phyloP scores from a whole-genome alignment of 495 filamentous ascomycete genomes.

The Trichoderma virens region DNA sequence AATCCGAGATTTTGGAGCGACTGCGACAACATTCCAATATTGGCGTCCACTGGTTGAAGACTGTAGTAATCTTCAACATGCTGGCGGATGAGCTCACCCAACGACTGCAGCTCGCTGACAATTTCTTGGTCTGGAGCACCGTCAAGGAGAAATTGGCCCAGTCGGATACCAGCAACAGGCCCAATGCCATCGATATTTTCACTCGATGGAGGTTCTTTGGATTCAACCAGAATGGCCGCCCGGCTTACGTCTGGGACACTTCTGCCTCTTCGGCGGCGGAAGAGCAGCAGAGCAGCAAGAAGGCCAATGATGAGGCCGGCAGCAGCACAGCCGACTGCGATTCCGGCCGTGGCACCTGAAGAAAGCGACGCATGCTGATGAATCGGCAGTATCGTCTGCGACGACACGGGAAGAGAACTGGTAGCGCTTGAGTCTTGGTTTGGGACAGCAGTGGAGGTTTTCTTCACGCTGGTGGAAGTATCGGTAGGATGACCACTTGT shows the following conservation, averaged over 20 bases:
- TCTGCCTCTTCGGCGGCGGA: slow-evolving; percentile 2
- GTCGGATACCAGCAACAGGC: slow-evolving; percentile 8
- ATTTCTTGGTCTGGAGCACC: slow-evolving; percentile 24
- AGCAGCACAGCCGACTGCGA: slow-evolving; percentile 22
- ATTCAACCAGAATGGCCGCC: slow-evolving; percentile 5
- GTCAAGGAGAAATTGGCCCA: slow-evolving; percentile 25
- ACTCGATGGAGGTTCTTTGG: slow-evolving; percentile 4
- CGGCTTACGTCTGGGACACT: background rate
- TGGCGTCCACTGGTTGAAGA: slow-evolving; percentile 18
- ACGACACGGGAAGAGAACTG: background rate
- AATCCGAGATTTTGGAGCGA: slow-evolving; percentile 23
- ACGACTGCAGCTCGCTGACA: slow-evolving; percentile 21
- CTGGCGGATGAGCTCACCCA: slow-evolving; percentile 23
- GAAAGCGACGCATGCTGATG: background rate
- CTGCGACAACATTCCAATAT: slow-evolving; percentile 15
- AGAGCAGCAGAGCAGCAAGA: slow-evolving; percentile 16
- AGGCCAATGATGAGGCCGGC: slow-evolving; percentile 21
- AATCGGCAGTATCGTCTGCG: background rate
- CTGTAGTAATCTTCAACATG: slow-evolving; percentile 31
- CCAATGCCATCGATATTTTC: background rate
- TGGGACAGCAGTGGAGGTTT: background rate
- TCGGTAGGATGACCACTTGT: background rate
- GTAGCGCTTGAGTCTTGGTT: background rate
- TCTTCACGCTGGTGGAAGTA: background rate
- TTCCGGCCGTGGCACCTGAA: slow-evolving; percentile 18